Conservation (phyloP, 495 filamentous ascomycete genomes). For the Penicillium antarcticum region DNA sequence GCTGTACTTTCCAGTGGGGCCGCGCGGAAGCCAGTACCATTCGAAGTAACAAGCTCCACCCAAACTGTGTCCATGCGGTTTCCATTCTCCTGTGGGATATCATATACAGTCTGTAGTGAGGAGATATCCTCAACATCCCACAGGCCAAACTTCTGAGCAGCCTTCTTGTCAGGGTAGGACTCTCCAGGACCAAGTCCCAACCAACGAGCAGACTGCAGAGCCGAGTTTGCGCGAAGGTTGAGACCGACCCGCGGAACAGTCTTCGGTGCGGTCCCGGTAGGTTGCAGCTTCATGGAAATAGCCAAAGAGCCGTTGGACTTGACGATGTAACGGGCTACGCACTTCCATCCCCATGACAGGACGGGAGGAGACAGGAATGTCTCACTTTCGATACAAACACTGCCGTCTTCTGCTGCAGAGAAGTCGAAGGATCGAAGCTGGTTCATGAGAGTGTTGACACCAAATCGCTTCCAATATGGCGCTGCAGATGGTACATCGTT, state of each 20-base stretch:
- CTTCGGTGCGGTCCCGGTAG: slow-evolving; percentile 26
- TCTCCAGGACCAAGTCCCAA: slow-evolving; percentile 63
- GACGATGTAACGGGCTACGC: slow-evolving; percentile 2
- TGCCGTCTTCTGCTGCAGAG: background rate
- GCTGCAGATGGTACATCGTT: slow-evolving; percentile 44
- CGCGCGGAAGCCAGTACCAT: slow-evolving; percentile 35
- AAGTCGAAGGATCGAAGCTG: background rate
- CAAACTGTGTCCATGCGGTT: slow-evolving; percentile 60
- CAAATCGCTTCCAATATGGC: slow-evolving; percentile 1
- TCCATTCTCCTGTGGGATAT: slow-evolving; percentile 61
- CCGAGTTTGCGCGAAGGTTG: slow-evolving; percentile 39
- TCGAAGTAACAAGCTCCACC: slow-evolving; percentile 42
- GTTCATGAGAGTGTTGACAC: background rate
- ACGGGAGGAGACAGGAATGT: background rate
- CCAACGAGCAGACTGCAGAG: slow-evolving; percentile 46
- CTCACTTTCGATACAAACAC: background rate
- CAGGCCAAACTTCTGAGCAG: slow-evolving; percentile 49
- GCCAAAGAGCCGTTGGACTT: slow-evolving; percentile 33
- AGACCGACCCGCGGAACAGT: slow-evolving; percentile 58
- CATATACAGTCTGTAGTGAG: slow-evolving; percentile 54
- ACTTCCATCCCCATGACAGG: slow-evolving; percentile 1
- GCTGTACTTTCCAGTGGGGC: slow-evolving; percentile 3
- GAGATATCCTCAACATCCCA: slow-evolving; percentile 37
- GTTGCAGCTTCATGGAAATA: background rate
- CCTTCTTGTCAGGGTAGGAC: slow-evolving; percentile 59